phyloP scores from a whole-genome alignment of 164 flowering plant species.

The Nymphaea thermarum region DNA sequence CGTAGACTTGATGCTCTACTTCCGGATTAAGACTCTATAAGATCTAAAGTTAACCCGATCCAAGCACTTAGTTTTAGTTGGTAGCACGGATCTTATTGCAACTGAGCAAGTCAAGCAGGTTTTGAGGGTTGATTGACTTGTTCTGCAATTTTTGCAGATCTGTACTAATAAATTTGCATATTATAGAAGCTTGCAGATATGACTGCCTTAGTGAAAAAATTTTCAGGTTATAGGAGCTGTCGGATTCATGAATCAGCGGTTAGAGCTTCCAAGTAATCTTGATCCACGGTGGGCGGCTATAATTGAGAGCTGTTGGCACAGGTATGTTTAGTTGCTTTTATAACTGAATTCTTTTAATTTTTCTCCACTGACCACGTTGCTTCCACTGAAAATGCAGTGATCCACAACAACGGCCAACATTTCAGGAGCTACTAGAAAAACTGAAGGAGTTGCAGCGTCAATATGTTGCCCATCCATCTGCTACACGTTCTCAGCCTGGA shows the following conservation, averaged over 20 bases:
- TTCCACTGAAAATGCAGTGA: constrained; percentile 35
- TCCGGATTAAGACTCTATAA: too few species aligned
- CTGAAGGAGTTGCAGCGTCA: constrained; percentile 65
- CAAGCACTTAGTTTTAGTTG: too few species aligned
- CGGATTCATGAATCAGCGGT: constrained; percentile 90
- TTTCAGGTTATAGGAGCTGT: constrained; percentile 90
- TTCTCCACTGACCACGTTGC: background rate
- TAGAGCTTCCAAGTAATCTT: constrained; percentile 74
- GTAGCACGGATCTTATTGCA: too few species aligned
- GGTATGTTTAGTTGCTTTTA: constrained; percentile 21
- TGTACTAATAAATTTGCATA: too few species aligned
- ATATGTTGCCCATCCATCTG: constrained; percentile 28
- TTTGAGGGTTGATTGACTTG: too few species aligned
- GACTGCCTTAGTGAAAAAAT: background rate
- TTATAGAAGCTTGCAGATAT: background rate
- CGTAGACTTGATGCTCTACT: too few species aligned
- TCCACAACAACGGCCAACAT: constrained; percentile 52
- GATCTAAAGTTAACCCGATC: too few species aligned
- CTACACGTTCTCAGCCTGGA: constrained; percentile 29
- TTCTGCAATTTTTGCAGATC: too few species aligned
- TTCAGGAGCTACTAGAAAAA: constrained; percentile 71
- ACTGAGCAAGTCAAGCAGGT: too few species aligned
- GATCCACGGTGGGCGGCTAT: constrained; percentile 75
- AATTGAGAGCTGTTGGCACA: constrained; percentile 92
- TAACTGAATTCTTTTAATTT: background rate